These are phyloP conservation scores for Neofusicoccum sp. DNA, from an alignment of 2,329 filamentous ascomycete genomes.

Conservation along the genomic window DNA sequence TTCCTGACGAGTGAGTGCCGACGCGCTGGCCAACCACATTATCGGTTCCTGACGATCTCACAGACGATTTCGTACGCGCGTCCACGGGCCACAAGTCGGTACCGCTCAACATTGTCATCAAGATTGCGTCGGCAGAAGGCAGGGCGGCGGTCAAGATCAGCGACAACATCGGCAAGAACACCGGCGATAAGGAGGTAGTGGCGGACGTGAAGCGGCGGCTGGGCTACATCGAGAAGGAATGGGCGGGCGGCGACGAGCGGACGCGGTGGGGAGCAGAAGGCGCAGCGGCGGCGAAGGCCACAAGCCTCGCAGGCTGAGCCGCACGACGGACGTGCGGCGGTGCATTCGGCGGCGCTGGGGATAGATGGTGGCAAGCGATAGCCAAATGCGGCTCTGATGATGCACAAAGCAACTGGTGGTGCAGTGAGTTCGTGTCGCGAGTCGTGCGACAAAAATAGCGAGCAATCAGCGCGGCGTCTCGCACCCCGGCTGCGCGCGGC, in stretches of 20 bases:
- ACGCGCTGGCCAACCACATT: background rate
- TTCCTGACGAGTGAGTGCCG: conserved; percentile 72
- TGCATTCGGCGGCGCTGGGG: background rate
- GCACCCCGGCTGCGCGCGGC: background rate
- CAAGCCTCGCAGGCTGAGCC: background rate
- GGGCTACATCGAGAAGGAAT: conserved; percentile 81
- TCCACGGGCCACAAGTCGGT: conserved; percentile 72
- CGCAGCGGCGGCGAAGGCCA: background rate
- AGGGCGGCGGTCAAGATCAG: conserved; percentile 88
- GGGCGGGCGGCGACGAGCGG: conserved; percentile 81
- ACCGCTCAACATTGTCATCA: conserved; percentile 97
- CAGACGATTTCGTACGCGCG: conserved; percentile 76
- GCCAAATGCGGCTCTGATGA: conserved; percentile 7
- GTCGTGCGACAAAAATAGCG: conserved; percentile 17
- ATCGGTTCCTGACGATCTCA: conserved; percentile 14
- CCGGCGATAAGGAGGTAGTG: conserved; percentile 77
- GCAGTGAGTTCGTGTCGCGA: conserved; percentile 11
- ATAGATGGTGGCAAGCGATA: background rate
- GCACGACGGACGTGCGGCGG: background rate
- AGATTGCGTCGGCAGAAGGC: conserved; percentile 81
- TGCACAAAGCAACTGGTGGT: conserved; percentile 2
- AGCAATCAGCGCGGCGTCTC: background rate
- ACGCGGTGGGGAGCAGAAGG: conserved; percentile 65
- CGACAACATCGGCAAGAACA: conserved; percentile 88
- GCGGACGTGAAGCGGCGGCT: conserved; percentile 79